Evolutionary conservation across 495 filamentous ascomycete species (phyloP).

Genomic region (Baudoinia panamericana): DNA sequence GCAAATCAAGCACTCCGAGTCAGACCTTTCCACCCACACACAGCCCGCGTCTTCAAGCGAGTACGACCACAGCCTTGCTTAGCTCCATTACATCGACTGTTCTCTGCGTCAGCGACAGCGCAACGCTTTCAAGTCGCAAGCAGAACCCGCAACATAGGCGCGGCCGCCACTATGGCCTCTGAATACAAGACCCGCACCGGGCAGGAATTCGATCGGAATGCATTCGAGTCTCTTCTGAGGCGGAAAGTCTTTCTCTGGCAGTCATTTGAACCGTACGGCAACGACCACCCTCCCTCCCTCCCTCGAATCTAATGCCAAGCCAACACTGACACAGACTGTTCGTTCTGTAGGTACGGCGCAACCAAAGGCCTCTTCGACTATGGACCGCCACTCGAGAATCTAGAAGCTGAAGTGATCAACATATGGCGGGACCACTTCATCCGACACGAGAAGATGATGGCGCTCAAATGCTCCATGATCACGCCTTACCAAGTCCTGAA

Average conservation of each 20-base stretch:
- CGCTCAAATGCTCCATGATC: constrained; percentile 34
- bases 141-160: constrained; percentile 10
- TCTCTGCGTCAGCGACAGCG: not conserved
- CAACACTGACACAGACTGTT: no score
- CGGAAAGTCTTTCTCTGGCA: constrained; percentile 90
- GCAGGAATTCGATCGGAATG: constrained; percentile 66
- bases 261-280: constrained; percentile 88
- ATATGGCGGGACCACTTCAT: constrained; percentile 63
- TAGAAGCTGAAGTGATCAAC: constrained; percentile 66
- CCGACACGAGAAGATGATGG: constrained; percentile 35
- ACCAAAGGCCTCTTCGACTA: constrained; percentile 29
- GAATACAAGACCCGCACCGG: constrained; percentile 65
- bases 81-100: no score
- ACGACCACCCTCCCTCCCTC: no score
- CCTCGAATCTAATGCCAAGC: no score
- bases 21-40: no score
- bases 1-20: no score
- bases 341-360: no score
- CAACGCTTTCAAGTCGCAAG: constrained; percentile 8
- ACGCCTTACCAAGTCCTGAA: constrained; percentile 78
- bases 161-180: constrained; percentile 22
- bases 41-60: no score
- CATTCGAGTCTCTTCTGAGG: constrained; percentile 71
- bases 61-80: no score
- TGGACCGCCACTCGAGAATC: constrained; percentile 33